Evolutionary conservation across 352 stramenopile genomes (phyloP).

Genomic region (Phytophthora sojae): DNA sequence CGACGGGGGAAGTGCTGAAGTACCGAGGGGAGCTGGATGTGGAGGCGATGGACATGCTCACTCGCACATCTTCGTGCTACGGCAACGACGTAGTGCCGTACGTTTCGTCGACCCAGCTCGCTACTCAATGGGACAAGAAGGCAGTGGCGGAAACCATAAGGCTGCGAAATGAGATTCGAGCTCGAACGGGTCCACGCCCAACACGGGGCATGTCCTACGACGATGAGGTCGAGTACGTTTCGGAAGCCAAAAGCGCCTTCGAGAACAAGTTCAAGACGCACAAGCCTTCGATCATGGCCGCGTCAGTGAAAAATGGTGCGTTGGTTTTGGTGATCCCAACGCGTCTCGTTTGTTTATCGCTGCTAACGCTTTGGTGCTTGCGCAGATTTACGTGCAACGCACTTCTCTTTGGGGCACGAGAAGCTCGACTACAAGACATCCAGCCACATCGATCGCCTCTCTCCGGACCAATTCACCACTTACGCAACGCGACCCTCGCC

Average conservation of each 20-base stretch:
- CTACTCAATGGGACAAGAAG: constrained; percentile 71
- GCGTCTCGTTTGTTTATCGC: not conserved
- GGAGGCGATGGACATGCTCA: constrained; percentile 64
- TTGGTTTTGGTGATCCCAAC: constrained; percentile 2
- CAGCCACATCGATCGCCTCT: constrained; percentile 67
- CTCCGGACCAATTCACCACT: constrained; percentile 62
- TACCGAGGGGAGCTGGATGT: constrained; percentile 63
- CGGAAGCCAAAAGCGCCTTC: constrained; percentile 73
- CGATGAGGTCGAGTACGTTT: constrained; percentile 82
- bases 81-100: constrained; percentile 60
- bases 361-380: constrained; percentile 6
- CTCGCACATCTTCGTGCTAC: constrained; percentile 66
- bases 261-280: constrained; percentile 76
- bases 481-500: constrained; percentile 55
- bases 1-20: constrained; percentile 71
- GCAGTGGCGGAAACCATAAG: constrained; percentile 63
- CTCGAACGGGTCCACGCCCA: constrained; percentile 59
- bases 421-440: constrained; percentile 74
- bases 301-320: constrained; percentile 78
- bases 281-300: constrained; percentile 80
- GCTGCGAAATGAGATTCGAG: constrained; percentile 73
- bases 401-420: constrained; percentile 75
- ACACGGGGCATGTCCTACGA: constrained; percentile 79
- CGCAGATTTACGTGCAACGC: constrained; percentile 78
- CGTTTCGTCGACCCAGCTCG: constrained; percentile 70